Base-by-base conservation (phyloP, 1,139 yeast genomes). In the Saccharomyces hybrid region DNA sequence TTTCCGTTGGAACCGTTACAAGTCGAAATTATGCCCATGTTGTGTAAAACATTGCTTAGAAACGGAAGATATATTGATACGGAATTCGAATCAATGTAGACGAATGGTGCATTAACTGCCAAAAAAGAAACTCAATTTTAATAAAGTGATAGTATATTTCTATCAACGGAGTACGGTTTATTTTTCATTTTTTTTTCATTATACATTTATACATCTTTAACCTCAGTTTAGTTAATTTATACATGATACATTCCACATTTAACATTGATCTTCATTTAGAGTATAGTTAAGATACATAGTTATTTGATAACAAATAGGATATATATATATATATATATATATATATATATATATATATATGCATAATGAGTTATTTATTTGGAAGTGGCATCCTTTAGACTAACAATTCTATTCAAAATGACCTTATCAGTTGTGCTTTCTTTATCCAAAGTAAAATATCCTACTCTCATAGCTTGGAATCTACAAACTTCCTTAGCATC, bases 381-480 rank as follows among this genome's bases (percentile, higher is more conserved):
- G 29, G 48, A 48, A 24, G 64, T 55, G 47, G 62, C 70, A 42
- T 90, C 97, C 75, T 90, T 91, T 72, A 91, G 80, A 9, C 96
- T 84, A 50, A 91, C 97, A 66, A 90, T 88, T 70, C 96, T 81
- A 74, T 91, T 91, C 70, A 95, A 76, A 47, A 91, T 79, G 62
- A 89, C 73, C 57, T 74, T 77, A 50, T 80, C 84, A 24, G 74
- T 77, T 5, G 77, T 75, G 54, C 89, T 75, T 61, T 93, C 98
- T 65, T 80, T 82, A 70, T 95, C 99, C 71, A 89, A 74, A 70
- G 96, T 86, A 80, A 91, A 95, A 73, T 93, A 93, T 27, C 99
- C 99, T 52, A 89, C 93, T 74, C 99, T 85, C 72, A 95, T 80
- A 31, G 96, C 99, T 75, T 95, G 99, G 88, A 95, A 95, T 71